A percentile compares a stretch with the other conserved stretches of the same genome.
Evolutionary conservation across 2,329 filamentous ascomycete genomes (phyloP).

Genomic region (Neodidymelliopsis sp.): DNA sequence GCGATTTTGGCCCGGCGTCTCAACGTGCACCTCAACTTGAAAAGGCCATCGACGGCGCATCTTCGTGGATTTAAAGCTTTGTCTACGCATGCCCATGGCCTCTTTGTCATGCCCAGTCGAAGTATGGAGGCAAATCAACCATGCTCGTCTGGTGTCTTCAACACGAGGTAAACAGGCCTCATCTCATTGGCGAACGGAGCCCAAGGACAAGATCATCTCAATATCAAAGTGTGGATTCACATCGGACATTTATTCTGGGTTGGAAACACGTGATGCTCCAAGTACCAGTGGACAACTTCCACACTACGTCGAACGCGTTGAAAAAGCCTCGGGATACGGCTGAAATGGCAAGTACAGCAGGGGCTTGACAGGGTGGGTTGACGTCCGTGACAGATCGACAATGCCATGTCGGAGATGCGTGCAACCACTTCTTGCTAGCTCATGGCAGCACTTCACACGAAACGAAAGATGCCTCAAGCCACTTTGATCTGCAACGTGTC

Average conservation of each 20-base stretch:
- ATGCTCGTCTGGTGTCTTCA: neutral
- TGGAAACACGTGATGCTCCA: neutral
- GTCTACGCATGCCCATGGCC: neutral
- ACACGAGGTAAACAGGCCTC: neutral
- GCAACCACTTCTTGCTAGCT: neutral
- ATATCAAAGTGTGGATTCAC: neutral
- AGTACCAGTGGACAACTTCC: neutral
- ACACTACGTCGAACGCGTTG: neutral
- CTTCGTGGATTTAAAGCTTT: neutral
- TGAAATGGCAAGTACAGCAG: slow-evolving; percentile 2
- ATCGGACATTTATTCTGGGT: neutral
- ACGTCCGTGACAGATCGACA: slow-evolving; percentile 2
- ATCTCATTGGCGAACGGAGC: neutral
- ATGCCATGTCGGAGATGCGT: neutral
- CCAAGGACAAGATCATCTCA: neutral
- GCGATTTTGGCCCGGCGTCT: no score
- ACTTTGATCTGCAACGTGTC: slow-evolving; percentile 17
- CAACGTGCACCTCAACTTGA: neutral
- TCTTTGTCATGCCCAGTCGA: neutral
- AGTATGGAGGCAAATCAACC: neutral
- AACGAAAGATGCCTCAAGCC: slow-evolving; percentile 12
- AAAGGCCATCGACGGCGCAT: neutral
- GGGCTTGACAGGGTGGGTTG: neutral
- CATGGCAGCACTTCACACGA: slow-evolving; percentile 6
- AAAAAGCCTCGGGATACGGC: neutral